Evolutionary conservation across 2,329 filamentous ascomycete species (phyloP), one percentile per base, ranked within the genome.

Genomic region (Alternaria sp.): DNA sequence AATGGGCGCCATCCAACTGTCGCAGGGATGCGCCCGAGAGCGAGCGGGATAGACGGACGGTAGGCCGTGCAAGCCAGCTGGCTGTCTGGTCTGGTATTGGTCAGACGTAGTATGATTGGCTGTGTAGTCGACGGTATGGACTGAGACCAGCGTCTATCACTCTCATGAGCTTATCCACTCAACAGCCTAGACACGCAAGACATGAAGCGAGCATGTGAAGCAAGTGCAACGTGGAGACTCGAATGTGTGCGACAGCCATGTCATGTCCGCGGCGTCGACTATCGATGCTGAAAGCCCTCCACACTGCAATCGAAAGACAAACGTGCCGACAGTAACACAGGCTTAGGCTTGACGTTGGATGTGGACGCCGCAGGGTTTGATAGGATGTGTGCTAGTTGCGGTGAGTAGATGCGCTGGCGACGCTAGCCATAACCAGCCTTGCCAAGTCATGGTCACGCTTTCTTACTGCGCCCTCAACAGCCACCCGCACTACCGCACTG

Each of bases 221-320:
- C 64, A 60, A 64, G 73, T 77, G 75, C 75, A 70, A 78, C 75
- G 75, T 77, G 75, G 75, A 76, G 71, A 73, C 75, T 76, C 72
- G 72, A 76, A 61, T 70, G 69, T 60, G 73, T 73, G 63, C 73
- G 67, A 72, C 72, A 61, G 63, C 67, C 73, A 68, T 75, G 75
- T 74, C 74, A 75, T 70, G 71, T 67, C 70, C 49, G 59, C 57
- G 58, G 61, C 65, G 64, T 62, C 53, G 49, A 20, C 57, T 65
- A 67, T 63, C 43, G n/a, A 53, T 63, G 59, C 47, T 60, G 57
- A 60, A 58, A 51, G 51, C 59, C 63, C 51, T 67, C 54, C 58
- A 66, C 49, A 64, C 54, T 63, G 54, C 64, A 62, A 66, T 64
- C 67, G 62, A 67, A 69, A 65, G 64, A 72, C 70, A 74, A 75